phyloP scores from a whole-genome alignment of 2,329 filamentous ascomycete species.

The Hypoxylon sp. region DNA sequence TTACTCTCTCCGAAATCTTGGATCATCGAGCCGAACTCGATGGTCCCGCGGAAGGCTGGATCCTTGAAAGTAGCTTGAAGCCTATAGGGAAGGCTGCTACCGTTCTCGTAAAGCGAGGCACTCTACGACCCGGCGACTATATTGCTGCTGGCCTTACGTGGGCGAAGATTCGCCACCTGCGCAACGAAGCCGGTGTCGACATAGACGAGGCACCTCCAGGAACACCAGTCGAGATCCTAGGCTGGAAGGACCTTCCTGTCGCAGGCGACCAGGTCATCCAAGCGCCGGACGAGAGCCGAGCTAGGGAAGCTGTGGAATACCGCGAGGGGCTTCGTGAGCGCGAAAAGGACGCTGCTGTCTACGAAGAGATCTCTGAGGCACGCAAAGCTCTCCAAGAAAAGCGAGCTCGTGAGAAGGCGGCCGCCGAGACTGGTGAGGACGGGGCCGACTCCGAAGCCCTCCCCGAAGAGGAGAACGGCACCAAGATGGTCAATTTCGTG shows the following conservation, averaged over 20 bases:
- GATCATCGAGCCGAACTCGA: conserved; percentile 86
- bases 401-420: conserved; percentile 67
- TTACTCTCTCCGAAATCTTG: conserved; percentile 87
- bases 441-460: conserved; percentile 49
- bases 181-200: conserved; percentile 83
- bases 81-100: conserved; percentile 87
- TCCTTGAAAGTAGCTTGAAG: conserved; percentile 92
- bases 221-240: conserved; percentile 90
- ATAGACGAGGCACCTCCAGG: conserved; percentile 84
- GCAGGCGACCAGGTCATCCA: conserved; percentile 92
- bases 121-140: conserved; percentile 81
- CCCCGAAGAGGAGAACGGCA: conserved; percentile 56
- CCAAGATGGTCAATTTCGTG: conserved; percentile 79
- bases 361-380: conserved; percentile 78
- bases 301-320: conserved; percentile 81
- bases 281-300: conserved; percentile 81
- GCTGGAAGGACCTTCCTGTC: conserved; percentile 86
- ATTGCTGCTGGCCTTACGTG: conserved; percentile 91
- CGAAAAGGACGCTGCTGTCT: conserved; percentile 80
- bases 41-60: conserved; percentile 89
- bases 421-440: conserved; percentile 40
- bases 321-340: conserved; percentile 79
- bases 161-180: conserved; percentile 85
- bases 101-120: conserved; percentile 88
- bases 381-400: conserved; percentile 69